Base-by-base conservation (phyloP, 306 rosid genomes). In the Datisca glomerata region DNA sequence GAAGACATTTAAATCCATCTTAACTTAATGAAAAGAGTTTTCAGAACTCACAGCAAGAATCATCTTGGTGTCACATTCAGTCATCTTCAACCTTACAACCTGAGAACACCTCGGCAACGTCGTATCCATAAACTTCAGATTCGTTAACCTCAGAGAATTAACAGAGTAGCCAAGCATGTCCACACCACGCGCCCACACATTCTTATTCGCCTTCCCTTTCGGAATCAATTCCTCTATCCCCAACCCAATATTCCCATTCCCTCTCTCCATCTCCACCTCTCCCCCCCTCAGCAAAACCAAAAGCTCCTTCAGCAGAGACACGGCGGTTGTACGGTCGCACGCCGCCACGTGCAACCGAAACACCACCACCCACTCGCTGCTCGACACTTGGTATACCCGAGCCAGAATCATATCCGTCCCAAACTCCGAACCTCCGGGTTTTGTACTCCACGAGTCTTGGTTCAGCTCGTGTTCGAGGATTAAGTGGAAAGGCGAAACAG, bases 281-380 rank as follows among this genome's bases (percentile, higher is more conserved):
- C 17, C 66, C 25, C 40, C 58, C 4, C 19, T 2, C 41, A 47
- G 41, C 43, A 66, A 36, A 39, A 43, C 44, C 0, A 60, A 66
- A 46, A 78, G 37, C 47, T 73, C 76, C 14, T 48, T 59, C 39
- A 78, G 36, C 15, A 78, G 40, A n/a, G 79, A 45, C 21, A 41
- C 71, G 2, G 76, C 73, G 6, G 81, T 70, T 4, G 86, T 73
- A 12, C 70, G 70, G 60, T 78, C 86, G 35, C 79, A 78, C 0
- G 76, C 79, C 2, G 71, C 58, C 16, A 67, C 73, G 3, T 78
- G 86, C 2, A 73, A 57, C 39, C 79, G 28, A 31, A 78, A 35
- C 40, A 61, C 71, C 1, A 35, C 64, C 10, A 42, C 68, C 63
- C 61, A 70, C 3, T 49, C 29, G 3, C 45, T 42, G 1, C 24